Percentiles rank a stretch among this genome's conserved stretches.
Evolutionary conservation across 768 basidiomycete genomes (phyloP).

Genomic region (Rhodosporidiobolus sp.): DNA sequence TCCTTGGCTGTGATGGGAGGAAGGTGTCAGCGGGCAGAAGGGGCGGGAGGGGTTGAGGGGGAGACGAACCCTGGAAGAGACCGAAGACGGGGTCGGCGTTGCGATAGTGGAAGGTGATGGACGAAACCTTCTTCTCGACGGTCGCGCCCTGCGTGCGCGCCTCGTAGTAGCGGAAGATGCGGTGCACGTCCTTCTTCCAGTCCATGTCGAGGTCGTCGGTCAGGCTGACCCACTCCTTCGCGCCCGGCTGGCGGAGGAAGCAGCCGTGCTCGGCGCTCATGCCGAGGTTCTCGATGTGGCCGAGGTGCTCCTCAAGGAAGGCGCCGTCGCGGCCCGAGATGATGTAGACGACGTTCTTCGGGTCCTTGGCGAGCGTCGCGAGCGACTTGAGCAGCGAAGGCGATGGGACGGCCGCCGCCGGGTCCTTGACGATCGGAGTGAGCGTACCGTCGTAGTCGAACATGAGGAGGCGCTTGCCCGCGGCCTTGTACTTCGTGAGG

Average conservation of each 20-base stretch:
- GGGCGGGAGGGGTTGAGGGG: neutral
- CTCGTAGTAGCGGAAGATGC: constrained; percentile 73
- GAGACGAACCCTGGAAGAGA: constrained; percentile 53
- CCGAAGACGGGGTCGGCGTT: constrained; percentile 93
- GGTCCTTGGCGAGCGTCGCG: constrained; percentile 67
- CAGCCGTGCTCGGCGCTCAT: constrained; percentile 96
- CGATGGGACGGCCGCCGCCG: constrained; percentile 80
- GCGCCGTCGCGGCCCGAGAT: constrained; percentile 92
- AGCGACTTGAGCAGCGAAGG: constrained; percentile 70
- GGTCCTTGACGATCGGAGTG: constrained; percentile 92
- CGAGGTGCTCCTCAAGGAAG: constrained; percentile 88
- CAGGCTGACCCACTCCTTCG: constrained; percentile 73
- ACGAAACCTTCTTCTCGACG: constrained; percentile 95
- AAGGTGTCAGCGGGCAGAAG: neutral
- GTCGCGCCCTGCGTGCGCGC: constrained; percentile 89
- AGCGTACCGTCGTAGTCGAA: constrained; percentile 98
- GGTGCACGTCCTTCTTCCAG: constrained; percentile 93
- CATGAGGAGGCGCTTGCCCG: constrained; percentile 80
- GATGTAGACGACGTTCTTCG: constrained; percentile 89
- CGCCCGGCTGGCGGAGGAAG: constrained; percentile 74
- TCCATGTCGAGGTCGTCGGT: constrained; percentile 92
- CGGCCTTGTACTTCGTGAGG: constrained; percentile 60
- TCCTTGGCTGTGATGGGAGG: constrained; percentile 77
- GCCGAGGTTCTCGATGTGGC: constrained; percentile 74
- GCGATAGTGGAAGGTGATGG: constrained; percentile 97